A percentile compares a stretch with the other conserved stretches of the same genome.
Evolutionary conservation across 208 protist species (phyloP).

Genomic region (Herpetomonas samuelpessoai): DNA sequence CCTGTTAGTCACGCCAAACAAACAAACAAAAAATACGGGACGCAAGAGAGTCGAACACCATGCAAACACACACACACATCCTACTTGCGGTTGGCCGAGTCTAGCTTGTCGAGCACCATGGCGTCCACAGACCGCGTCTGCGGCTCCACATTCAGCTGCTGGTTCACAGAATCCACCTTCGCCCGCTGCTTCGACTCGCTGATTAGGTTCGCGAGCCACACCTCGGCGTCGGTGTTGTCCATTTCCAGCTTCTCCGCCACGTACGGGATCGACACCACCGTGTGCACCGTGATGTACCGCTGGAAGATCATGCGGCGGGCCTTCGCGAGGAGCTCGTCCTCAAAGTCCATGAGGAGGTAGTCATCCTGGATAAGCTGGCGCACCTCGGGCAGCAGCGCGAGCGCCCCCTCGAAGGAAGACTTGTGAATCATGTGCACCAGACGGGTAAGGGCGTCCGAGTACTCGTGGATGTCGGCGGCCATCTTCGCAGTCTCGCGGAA

Average conservation of each 20-base stretch:
- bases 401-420: conserved; percentile 75
- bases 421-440: conserved; percentile 72
- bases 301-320: conserved; percentile 84
- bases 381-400: conserved; percentile 73
- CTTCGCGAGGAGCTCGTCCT: conserved; percentile 69
- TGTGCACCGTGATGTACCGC: conserved; percentile 83
- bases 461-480: conserved; percentile 76
- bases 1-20: too few species aligned
- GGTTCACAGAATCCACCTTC: conserved; percentile 89
- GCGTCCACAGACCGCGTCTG: conserved; percentile 71
- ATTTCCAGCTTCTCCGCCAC: conserved; percentile 79
- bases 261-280: conserved; percentile 82
- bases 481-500: conserved; percentile 62
- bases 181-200: conserved; percentile 89
- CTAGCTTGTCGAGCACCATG: conserved; percentile 74
- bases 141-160: conserved; percentile 80
- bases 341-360: conserved; percentile 82
- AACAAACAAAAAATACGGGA: too few species aligned
- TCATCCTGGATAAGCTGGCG: conserved; percentile 51
- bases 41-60: too few species aligned
- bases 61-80: too few species aligned
- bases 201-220: conserved; percentile 90
- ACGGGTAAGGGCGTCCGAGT: conserved; percentile 84
- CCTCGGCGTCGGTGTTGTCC: conserved; percentile 71
- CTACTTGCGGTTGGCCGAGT: conserved; percentile 21